Conservation (phyloP, 371 early-diverging fungal genomes). For the Actinomortierella ambigua region DNA sequence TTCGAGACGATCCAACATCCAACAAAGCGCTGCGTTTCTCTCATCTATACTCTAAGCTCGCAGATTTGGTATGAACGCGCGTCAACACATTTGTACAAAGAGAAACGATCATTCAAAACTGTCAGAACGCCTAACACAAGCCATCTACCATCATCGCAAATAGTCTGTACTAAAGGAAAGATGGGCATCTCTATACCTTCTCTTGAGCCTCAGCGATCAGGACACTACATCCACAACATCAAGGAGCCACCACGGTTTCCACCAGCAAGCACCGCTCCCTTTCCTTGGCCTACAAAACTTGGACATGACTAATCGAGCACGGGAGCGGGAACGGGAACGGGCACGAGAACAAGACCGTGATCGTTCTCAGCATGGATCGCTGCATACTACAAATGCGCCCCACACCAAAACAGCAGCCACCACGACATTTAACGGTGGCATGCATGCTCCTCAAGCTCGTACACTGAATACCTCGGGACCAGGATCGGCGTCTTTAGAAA, state of each 20-base stretch:
- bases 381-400: conserved; percentile 9
- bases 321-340: conserved; percentile 17
- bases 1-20: not conserved
- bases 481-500: conserved; percentile 4
- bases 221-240: conserved; percentile 10
- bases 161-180: conserved; percentile 58
- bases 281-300: conserved; percentile 38
- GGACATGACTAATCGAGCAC: conserved; percentile 39
- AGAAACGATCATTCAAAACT: no score
- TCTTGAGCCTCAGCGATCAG: conserved; percentile 59
- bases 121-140: no score
- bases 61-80: no score
- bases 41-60: no score
- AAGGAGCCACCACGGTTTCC: conserved; percentile 21
- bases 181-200: conserved; percentile 79
- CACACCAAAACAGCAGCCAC: conserved; percentile 12
- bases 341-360: not conserved
- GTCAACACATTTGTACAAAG: no score
- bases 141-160: not conserved
- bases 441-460: conserved; percentile 8
- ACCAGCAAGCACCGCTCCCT: conserved; percentile 28
- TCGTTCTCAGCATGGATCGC: conserved; percentile 17
- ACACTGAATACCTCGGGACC: conserved; percentile 3
- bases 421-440: conserved; percentile 9
- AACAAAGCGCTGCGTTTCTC: no score